These are phyloP conservation scores for Penicillium steckii DNA, from an alignment of 495 filamentous ascomycete species.

Conservation along the genomic window DNA sequence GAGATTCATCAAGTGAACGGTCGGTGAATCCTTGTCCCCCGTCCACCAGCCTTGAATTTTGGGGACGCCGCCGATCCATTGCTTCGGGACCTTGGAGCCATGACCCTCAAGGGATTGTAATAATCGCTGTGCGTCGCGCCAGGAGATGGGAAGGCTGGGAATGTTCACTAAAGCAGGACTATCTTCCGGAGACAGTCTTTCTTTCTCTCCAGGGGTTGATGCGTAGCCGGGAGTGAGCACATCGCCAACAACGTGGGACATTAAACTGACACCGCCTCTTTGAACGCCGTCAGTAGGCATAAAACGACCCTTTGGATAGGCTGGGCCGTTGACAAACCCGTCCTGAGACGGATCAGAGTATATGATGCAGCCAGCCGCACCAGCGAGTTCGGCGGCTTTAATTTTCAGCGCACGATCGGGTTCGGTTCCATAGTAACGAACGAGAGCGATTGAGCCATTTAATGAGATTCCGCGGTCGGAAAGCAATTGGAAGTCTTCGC, in stretches of 20 bases:
- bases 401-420: conserved; percentile 75
- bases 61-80: conserved; percentile 75
- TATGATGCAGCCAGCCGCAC: conserved; percentile 83
- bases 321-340: conserved; percentile 66
- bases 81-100: conserved; percentile 65
- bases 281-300: conserved; percentile 81
- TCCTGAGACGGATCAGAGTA: conserved; percentile 87
- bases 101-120: conserved; percentile 74
- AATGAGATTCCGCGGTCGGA: conserved; percentile 68
- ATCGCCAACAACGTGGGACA: conserved; percentile 81
- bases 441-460: conserved; percentile 77
- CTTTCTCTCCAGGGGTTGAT: conserved; percentile 65
- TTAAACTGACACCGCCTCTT: conserved; percentile 77
- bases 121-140: conserved; percentile 81
- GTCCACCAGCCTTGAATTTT: conserved; percentile 78
- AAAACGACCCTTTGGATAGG: conserved; percentile 70
- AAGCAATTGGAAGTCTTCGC: conserved; percentile 75
- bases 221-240: conserved; percentile 85
- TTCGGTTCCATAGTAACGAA: conserved; percentile 77
- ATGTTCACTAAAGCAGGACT: conserved; percentile 75
- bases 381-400: conserved; percentile 82
- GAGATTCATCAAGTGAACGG: conserved; percentile 80
- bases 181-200: conserved; percentile 62
- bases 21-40: conserved; percentile 71
- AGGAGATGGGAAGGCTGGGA: conserved; percentile 83